Evolutionary conservation across 2,329 filamentous ascomycete species (phyloP), one percentile per base, ranked within the genome.

Genomic region (Colletotrichum kahawae): DNA sequence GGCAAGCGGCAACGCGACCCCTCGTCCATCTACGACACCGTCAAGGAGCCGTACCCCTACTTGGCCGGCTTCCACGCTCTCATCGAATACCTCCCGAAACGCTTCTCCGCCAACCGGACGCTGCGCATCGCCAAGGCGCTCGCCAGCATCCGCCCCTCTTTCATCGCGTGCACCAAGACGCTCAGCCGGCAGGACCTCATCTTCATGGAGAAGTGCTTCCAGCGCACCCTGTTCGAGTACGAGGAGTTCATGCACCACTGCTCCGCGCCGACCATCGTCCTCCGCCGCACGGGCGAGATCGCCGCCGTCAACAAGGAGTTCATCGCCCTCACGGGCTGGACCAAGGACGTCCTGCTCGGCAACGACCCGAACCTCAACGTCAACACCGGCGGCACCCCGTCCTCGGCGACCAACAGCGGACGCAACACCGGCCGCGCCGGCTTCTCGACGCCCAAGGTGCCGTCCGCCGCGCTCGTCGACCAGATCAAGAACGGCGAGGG

Each of bases 171-270:
- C 77, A 98, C 95, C 24, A 94, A 95, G 80, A 95, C 95, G n/a
- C 87, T 98, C 76, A 96, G 95, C 77, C 89, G 93, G 21, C 93
- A 97, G 80, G 97, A 99, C 83, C 88, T 98, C 33, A 93, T 99
- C 27, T 98, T 98, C 83, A 98, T 98, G 94, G 97, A 99, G 83
- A 98, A 98, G 85, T 97, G 95, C 80, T 95, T 98, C 82, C 97
- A 99, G 84, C 92, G 97, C 48, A 97, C 95, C 0, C 88, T 98
- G 13, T 95, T 95, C 81, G 95, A 98, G 82, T 97, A 98, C 80
- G 95, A 98, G 82, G 95, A 98, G 78, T 97, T 97, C 78, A 94
- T 98, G 87, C 92, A 95, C 72, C 93, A 95, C 77, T 95, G 94
- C 76, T 95, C 95, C 51, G 97, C 95, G 5, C 97, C 97, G 0